Conservation (phyloP, 352 stramenopile species). For the Achlya hypogyna region DNA sequence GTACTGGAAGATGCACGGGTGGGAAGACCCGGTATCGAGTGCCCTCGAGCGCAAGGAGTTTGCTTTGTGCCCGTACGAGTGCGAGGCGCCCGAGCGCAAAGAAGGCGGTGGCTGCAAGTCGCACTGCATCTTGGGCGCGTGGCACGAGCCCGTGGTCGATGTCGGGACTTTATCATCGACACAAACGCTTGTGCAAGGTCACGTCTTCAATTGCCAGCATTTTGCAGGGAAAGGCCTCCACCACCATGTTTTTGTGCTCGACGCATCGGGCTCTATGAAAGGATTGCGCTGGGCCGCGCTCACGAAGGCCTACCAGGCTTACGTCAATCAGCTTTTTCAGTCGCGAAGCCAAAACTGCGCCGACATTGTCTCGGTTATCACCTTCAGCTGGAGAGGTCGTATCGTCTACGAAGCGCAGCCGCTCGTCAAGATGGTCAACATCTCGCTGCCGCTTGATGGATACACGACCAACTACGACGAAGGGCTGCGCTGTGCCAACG, state of each 20-base stretch:
- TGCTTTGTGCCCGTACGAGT: constrained; percentile 57
- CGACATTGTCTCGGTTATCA: constrained; percentile 67
- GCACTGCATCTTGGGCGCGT: constrained; percentile 53
- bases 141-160: constrained; percentile 33
- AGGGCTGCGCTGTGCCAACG: constrained; percentile 43
- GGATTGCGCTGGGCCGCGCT: constrained; percentile 47
- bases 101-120: constrained; percentile 32
- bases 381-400: constrained; percentile 33
- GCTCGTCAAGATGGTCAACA: constrained; percentile 36
- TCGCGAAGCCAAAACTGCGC: constrained; percentile 33
- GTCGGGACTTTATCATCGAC: not conserved
- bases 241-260: constrained; percentile 74
- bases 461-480: constrained; percentile 42
- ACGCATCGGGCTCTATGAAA: constrained; percentile 68
- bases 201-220: constrained; percentile 72
- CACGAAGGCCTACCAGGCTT: constrained; percentile 46
- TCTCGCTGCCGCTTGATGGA: constrained; percentile 27
- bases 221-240: constrained; percentile 36
- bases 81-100: constrained; percentile 49
- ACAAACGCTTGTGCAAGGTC: constrained; percentile 38
- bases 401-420: constrained; percentile 48
- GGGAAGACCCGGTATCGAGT: constrained; percentile 58
- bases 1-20: constrained; percentile 67
- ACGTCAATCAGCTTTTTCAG: constrained; percentile 41
- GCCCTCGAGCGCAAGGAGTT: constrained; percentile 56